These are phyloP conservation scores for Lachancea waltii DNA, from an alignment of 805 yeast species.

Conservation along the genomic window DNA sequence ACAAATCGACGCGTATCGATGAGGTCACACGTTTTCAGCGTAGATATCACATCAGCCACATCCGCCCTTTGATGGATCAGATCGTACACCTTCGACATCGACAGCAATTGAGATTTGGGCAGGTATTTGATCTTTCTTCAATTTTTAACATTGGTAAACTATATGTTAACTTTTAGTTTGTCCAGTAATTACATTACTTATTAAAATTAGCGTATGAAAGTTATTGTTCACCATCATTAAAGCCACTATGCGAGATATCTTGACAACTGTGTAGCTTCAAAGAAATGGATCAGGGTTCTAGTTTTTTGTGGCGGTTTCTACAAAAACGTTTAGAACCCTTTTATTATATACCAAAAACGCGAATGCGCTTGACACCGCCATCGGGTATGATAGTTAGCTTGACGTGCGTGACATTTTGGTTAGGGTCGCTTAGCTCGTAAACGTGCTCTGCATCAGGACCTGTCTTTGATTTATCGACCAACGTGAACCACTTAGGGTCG, in stretches of 20 bases:
- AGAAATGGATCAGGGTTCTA: too few relatives aligned
- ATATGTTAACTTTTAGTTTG: too few relatives aligned
- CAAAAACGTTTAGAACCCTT: too few relatives aligned
- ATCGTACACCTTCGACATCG: background rate
- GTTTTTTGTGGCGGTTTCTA: too few relatives aligned
- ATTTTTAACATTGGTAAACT: too few relatives aligned
- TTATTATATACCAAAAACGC: constrained; percentile 57
- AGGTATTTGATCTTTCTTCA: too few relatives aligned
- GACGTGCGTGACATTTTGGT: constrained; percentile 55
- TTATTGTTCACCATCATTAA: too few relatives aligned
- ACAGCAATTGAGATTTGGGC: too few relatives aligned
- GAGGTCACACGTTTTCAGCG: background rate
- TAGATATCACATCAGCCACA: background rate
- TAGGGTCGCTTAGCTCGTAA: constrained; percentile 32
- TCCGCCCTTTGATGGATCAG: constrained; percentile 6
- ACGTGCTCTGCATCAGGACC: constrained; percentile 79
- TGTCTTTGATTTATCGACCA: constrained; percentile 67
- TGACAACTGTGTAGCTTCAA: too few relatives aligned
- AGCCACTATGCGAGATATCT: too few relatives aligned
- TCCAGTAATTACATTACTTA: too few relatives aligned
- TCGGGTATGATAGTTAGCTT: constrained; percentile 85
- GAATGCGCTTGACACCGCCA: constrained; percentile 90
- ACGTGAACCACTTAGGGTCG: constrained; percentile 48
- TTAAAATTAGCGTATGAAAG: too few relatives aligned
- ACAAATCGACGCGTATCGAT: constrained; percentile 11